A percentile compares a stretch with the other conserved stretches of the same genome.
phyloP scores from a whole-genome alignment of 129 eudicot genomes.

The Glebionis coronaria region DNA sequence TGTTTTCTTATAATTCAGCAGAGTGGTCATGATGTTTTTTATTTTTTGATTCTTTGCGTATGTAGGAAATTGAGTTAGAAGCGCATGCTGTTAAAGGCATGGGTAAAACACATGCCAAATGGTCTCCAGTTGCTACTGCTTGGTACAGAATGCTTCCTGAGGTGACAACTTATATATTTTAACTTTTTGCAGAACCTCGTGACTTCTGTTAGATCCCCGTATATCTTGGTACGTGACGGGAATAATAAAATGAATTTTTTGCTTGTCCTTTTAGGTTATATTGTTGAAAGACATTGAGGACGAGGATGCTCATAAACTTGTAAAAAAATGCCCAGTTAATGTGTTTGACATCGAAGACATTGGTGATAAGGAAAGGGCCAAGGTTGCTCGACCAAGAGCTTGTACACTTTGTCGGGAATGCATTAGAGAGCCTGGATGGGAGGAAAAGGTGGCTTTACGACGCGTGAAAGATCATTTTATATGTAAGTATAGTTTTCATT shows the following conservation, averaged over 20 bases:
- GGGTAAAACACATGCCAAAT: constrained; percentile 95
- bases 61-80: constrained; percentile 93
- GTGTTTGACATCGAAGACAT: constrained; percentile 94
- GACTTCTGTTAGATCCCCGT: neutral
- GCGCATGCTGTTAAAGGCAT: constrained; percentile 91
- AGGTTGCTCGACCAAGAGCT: constrained; percentile 65
- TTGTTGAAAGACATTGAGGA: constrained; percentile 66
- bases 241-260: neutral
- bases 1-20: neutral
- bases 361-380: constrained; percentile 64
- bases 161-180: constrained; percentile 36
- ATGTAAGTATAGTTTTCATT: constrained; percentile 51
- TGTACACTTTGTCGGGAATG: constrained; percentile 93
- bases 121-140: constrained; percentile 98
- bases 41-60: neutral
- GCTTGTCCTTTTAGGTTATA: constrained; percentile 45
- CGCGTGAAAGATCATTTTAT: constrained; percentile 89
- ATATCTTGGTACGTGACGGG: neutral
- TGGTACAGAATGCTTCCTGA: constrained; percentile 98
- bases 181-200: neutral
- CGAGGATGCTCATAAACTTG: constrained; percentile 63
- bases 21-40: neutral
- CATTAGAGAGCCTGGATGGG: constrained; percentile 76
- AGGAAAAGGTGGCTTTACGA: constrained; percentile 57
- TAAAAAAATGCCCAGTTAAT: constrained; percentile 64